Evolutionary conservation across 495 filamentous ascomycete species (phyloP).

Genomic region (Penicillium flavigenum): DNA sequence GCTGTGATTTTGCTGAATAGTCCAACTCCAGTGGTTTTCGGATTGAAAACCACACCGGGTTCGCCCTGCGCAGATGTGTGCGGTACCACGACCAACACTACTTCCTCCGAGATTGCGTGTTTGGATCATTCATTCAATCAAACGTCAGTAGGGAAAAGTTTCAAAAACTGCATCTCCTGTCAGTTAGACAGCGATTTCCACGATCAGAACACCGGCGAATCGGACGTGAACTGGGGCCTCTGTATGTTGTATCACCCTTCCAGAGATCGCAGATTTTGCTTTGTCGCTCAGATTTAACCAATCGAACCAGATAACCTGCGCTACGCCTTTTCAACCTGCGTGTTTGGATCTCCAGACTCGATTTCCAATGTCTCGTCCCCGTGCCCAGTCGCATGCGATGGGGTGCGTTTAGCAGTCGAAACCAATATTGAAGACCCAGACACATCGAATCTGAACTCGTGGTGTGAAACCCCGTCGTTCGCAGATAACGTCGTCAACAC

Average conservation of each 20-base stretch:
- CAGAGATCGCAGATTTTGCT: background rate
- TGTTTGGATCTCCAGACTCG: conserved; percentile 41
- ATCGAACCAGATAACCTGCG: conserved; percentile 49
- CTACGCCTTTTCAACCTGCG: conserved; percentile 46
- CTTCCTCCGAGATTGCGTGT: conserved; percentile 53
- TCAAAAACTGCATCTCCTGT: conserved; percentile 59
- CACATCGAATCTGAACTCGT: conserved; percentile 32
- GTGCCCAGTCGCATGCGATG: conserved; percentile 45
- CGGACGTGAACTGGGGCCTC: conserved; percentile 60
- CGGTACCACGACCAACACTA: conserved; percentile 47
- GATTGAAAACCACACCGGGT: conserved; percentile 42
- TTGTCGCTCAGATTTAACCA: conserved; percentile 6
- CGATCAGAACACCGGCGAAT: conserved; percentile 46
- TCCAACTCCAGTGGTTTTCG: conserved; percentile 23
- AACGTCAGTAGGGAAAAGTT: conserved; percentile 46
- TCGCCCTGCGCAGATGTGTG: conserved; percentile 56
- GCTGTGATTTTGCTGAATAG: conserved; percentile 23
- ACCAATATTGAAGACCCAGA: conserved; percentile 32
- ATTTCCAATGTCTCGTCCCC: conserved; percentile 41
- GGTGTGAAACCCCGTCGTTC: conserved; percentile 36
- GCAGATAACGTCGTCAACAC: conserved; percentile 42
- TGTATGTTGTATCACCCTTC: conserved; percentile 43
- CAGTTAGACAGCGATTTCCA: conserved; percentile 54
- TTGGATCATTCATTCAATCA: conserved; percentile 48
- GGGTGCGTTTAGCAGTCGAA: conserved; percentile 37